Percentiles rank a stretch among this genome's conserved stretches.
Evolutionary conservation across 2,329 filamentous ascomycete species (phyloP).

Genomic region (Nigrograna mackinnonii): DNA sequence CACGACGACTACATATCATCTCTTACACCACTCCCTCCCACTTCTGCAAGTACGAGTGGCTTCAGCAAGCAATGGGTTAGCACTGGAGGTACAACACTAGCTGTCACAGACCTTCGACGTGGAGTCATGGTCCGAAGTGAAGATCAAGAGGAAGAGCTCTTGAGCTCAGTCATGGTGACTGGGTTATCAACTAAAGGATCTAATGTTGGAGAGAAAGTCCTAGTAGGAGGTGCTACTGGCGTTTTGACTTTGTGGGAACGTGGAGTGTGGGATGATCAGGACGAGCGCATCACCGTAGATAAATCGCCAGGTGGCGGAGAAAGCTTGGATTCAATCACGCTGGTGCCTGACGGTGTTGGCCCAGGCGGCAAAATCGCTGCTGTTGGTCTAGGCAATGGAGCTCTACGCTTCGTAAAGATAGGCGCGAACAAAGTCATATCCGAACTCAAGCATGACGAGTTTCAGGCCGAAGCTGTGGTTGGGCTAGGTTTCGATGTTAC

Average conservation of each 20-base stretch:
- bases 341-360: slow-evolving; percentile 72
- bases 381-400: slow-evolving; percentile 81
- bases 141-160: slow-evolving; percentile 90
- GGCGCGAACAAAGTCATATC: slow-evolving; percentile 71
- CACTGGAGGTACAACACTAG: slow-evolving; percentile 87
- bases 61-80: slow-evolving; percentile 95
- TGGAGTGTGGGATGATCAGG: slow-evolving; percentile 93
- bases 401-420: slow-evolving; percentile 75
- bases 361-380: slow-evolving; percentile 72
- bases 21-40: slow-evolving; percentile 79
- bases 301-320: slow-evolving; percentile 66
- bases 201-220: slow-evolving; percentile 73
- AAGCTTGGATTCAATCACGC: slow-evolving; percentile 76
- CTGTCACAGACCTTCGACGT: slow-evolving; percentile 83
- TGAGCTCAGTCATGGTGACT: slow-evolving; percentile 78
- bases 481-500: slow-evolving; percentile 82
- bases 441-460: slow-evolving; percentile 76
- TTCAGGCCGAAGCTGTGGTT: slow-evolving; percentile 73
- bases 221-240: slow-evolving; percentile 79
- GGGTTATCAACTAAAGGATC: slow-evolving; percentile 72
- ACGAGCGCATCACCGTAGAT: slow-evolving; percentile 82
- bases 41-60: slow-evolving; percentile 79
- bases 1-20: slow-evolving; percentile 94
- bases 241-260: slow-evolving; percentile 92
- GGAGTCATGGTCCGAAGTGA: slow-evolving; percentile 88